phyloP scores from a whole-genome alignment of 2,329 filamentous ascomycete genomes.

The Ophiostoma quercus region DNA sequence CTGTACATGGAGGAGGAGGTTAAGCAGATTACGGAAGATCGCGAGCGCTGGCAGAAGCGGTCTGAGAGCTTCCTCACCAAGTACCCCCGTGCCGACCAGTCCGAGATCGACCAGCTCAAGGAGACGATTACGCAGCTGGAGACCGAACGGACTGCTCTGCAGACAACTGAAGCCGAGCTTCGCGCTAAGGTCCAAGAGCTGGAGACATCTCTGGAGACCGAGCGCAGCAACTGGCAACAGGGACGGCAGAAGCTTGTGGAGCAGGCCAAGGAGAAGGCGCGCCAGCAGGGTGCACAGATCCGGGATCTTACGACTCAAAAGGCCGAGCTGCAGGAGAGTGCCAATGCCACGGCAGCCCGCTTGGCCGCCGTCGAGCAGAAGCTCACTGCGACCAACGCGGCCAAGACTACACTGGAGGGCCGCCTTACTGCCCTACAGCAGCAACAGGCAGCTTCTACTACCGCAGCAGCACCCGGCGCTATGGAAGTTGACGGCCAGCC shows the following conservation, averaged over 20 bases:
- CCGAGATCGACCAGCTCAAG: constrained; percentile 85
- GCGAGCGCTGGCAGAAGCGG: constrained; percentile 91
- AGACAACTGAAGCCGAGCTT: constrained; percentile 47
- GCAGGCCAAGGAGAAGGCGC: constrained; percentile 59
- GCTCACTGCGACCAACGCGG: constrained; percentile 46
- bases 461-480: constrained; percentile 20
- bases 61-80: constrained; percentile 94
- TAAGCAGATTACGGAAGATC: constrained; percentile 81
- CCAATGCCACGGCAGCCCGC: constrained; percentile 42
- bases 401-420: constrained; percentile 31
- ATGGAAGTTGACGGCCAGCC: constrained; percentile 21
- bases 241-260: constrained; percentile 51
- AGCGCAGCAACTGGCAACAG: constrained; percentile 50
- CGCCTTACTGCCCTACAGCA: constrained; percentile 21
- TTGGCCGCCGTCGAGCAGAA: constrained; percentile 45
- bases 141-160: constrained; percentile 56
- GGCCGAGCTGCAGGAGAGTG: constrained; percentile 47
- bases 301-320: constrained; percentile 52
- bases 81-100: constrained; percentile 90
- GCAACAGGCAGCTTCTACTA: constrained; percentile 30
- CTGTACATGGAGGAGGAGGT: constrained; percentile 82
- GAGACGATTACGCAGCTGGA: constrained; percentile 64
- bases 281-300: constrained; percentile 48
- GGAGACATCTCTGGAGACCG: constrained; percentile 48
- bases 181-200: constrained; percentile 50